These are phyloP conservation scores for Debaryomyces psychrophilus DNA, from an alignment of 1,139 yeast species.

Conservation along the genomic window DNA sequence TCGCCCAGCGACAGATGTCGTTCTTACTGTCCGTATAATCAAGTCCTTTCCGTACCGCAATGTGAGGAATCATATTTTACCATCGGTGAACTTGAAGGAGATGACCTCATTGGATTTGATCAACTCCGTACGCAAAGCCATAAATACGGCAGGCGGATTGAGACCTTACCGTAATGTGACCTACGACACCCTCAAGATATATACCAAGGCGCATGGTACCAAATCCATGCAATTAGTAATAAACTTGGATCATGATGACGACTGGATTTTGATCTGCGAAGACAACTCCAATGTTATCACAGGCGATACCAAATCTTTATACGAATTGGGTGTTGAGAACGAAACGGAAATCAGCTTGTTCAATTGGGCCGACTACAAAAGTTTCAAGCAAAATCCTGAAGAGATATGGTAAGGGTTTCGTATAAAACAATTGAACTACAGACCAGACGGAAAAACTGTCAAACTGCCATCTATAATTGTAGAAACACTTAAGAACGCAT, in stretches of 20 bases:
- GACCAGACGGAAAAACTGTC: too few species aligned
- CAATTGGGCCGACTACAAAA: conserved; percentile 65
- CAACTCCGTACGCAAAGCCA: conserved; percentile 45
- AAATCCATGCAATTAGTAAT: conserved; percentile 92
- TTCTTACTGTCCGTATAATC: conserved; percentile 80
- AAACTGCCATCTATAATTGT: too few species aligned
- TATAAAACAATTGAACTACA: too few species aligned
- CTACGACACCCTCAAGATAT: conserved; percentile 78
- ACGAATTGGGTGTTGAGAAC: conserved; percentile 76
- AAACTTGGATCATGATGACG: conserved; percentile 70
- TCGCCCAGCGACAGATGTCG: conserved; percentile 70
- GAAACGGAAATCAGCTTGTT: conserved; percentile 90
- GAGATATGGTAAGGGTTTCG: conserved; percentile 73
- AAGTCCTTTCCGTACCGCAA: conserved; percentile 93
- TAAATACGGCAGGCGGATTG: conserved; percentile 67
- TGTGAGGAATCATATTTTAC: conserved; percentile 77
- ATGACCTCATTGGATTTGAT: conserved; percentile 70
- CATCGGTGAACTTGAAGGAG: conserved; percentile 68
- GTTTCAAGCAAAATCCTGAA: conserved; percentile 77
- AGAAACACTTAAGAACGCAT: too few species aligned
- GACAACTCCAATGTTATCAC: conserved; percentile 26
- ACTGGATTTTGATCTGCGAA: conserved; percentile 58
- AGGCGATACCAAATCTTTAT: conserved; percentile 48
- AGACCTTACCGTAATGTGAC: conserved; percentile 83
- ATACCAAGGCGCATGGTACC: conserved; percentile 93